Base-by-base conservation (phyloP, 768 basidiomycete genomes). In the Tulasnella calospora region DNA sequence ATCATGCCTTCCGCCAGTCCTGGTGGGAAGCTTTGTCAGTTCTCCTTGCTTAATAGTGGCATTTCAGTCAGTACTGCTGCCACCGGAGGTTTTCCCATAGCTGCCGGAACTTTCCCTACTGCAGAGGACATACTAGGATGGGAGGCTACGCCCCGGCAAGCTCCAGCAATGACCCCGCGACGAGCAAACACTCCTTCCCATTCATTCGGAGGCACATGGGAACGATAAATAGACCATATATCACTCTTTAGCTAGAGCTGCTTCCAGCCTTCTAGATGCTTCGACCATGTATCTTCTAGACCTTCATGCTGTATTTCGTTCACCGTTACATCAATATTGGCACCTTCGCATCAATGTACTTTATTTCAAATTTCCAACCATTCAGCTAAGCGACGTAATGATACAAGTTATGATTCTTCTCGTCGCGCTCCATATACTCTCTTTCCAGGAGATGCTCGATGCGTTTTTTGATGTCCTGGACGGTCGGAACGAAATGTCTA, bases 401-500 rank as follows among this genome's bases (percentile, higher is more conserved):
- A 82, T 94, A 93, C 82, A 88, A 85, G 80, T 90, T 91, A 85
- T 86, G 90, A 81, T 94, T 91, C 21, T 89, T 87, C 12, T 90
- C 88, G 82, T 92, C 92, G 77, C 96, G 87, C 84, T 89, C 88
- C 85, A 84, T 81, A 81, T 83, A 84, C 81, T 86, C 85, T 41
- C 88, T 86, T 80, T 98, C 96, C 76, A 98, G 93, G 80, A 98
- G 84, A 51, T 88, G 87, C 81, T 92, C 91, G 80, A 98, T 90
- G 78, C 94, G 87, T 83, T 90, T 89, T 87, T 98, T 98, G 85
- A 98, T 96, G 82, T 89, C 88, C 79, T 88, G 88, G 35, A 97
- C 92, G 79, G 92, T 90, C 69, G 96, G 96, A 77, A 90, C 88
- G 84, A 98, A 99, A 81, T 96, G 92, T 55, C 86, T 90, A 84